Evolutionary conservation across 129 eudicot genomes (phyloP).

Genomic region (Pulicaria dysenterica): DNA sequence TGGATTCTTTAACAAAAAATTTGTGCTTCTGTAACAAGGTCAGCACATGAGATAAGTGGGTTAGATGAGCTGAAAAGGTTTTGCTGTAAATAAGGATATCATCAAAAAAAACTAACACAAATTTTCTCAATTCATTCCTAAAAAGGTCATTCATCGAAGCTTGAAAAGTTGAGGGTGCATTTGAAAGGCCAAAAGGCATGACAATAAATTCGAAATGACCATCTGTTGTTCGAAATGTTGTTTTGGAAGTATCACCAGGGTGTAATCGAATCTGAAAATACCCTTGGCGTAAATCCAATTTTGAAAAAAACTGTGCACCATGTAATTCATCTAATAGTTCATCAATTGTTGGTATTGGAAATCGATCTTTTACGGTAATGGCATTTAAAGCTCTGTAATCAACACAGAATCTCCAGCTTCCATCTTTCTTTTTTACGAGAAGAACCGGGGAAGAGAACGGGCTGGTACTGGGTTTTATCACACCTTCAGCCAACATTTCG

Average conservation of each 20-base stretch:
- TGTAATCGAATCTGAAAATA: not conserved
- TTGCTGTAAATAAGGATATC: not conserved
- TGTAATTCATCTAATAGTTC: constrained; percentile 16
- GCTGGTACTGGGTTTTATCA: too few species aligned
- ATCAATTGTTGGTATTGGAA: constrained; percentile 16
- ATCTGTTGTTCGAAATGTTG: not conserved
- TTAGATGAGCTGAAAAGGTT: not conserved
- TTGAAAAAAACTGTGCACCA: not conserved
- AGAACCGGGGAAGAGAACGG: too few species aligned
- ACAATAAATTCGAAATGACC: too few species aligned
- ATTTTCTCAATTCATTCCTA: not conserved
- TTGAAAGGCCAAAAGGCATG: too few species aligned
- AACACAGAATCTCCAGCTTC: too few species aligned
- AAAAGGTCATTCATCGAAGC: not conserved
- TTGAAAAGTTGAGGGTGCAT: not conserved
- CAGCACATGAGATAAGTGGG: too few species aligned
- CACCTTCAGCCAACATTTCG: too few species aligned
- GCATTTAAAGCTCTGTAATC: not conserved
- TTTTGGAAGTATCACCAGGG: not conserved
- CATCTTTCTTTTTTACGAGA: too few species aligned
- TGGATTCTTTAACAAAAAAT: too few species aligned
- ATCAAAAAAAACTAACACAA: not conserved
- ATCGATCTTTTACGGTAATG: not conserved
- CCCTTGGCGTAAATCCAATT: not conserved
- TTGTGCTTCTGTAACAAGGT: too few species aligned